Conservation (phyloP, 306 rosid species). For the Cucumis sativus region DNA sequence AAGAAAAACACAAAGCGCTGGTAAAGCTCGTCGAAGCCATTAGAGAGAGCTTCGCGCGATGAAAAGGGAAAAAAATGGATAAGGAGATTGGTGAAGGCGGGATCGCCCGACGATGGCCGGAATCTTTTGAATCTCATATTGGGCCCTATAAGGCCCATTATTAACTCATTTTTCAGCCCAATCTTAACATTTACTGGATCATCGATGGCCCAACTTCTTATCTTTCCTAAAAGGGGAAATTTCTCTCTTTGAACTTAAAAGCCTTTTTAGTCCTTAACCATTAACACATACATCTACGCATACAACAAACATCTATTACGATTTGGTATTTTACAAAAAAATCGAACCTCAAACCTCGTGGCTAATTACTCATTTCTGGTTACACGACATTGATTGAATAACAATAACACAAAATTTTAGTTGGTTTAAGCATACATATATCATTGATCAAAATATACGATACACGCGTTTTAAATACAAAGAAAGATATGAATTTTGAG, state of each 20-base stretch:
- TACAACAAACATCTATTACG: too few species aligned
- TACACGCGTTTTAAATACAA: too few species aligned
- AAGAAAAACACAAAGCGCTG: conserved; percentile 14
- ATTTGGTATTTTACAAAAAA: too few species aligned
- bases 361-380: too few species aligned
- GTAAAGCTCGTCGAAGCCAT: conserved; percentile 7
- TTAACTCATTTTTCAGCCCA: not conserved
- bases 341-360: too few species aligned
- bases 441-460: too few species aligned
- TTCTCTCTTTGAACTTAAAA: too few species aligned
- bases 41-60: conserved; percentile 5
- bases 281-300: too few species aligned
- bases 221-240: too few species aligned
- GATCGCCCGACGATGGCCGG: not conserved
- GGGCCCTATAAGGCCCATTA: not conserved
- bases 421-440: too few species aligned
- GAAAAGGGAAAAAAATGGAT: not conserved
- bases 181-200: not conserved
- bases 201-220: not conserved
- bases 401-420: too few species aligned
- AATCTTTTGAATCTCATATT: not conserved
- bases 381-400: not conserved
- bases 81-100: not conserved
- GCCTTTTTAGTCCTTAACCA: too few species aligned
- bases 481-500: not conserved